Evolutionary conservation across 1,284 basidiomycete species (phyloP), one percentile per base, ranked within the genome.

Genomic region (Naganishia sp.): DNA sequence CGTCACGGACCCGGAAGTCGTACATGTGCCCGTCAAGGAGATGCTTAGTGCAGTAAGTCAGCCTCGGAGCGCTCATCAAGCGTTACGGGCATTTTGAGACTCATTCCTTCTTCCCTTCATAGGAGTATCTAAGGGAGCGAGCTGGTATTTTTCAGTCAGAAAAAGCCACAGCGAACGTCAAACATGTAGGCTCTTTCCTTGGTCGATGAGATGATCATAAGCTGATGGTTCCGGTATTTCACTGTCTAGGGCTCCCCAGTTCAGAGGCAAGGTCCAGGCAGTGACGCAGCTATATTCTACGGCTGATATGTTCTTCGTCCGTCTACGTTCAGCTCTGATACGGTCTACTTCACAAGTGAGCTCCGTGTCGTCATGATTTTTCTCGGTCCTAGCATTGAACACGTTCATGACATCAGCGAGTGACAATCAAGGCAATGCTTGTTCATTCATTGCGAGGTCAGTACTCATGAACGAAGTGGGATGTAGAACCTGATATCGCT

Each of bases 341-440:
- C 95, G 0, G 92, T 97, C 45, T 97, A 94, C 79, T 94, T 97
- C 74, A 86, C 90, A 23, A 89, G 88, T 88, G 74, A 56, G 77
- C 28, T 39, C n/a, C 4, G 44, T 2, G 6, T 33, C 31, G 13
- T 21, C 28, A 3, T 44, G 45, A 50, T 6, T 7, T 28, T 25
- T 23, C 46, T 21, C n/a, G 25, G 11, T 23, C 48, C 18, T 18
- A 15, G 45, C 36, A 39, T 39, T 39, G 13, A 39, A 39, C 6
- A 39, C 36, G 36, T 39, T 46, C 23, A 11, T 36, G 43, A 6
- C 28, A 28, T 28, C 43, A 89, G 89, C 92, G 1, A 84, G 88
- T 6, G 92, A 94, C 75, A 86, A 89, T 73, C 89, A 90, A 84
- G 94, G 94, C 5, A 96, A 97, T 77, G 90, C 92, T 1, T 95